phyloP scores from a whole-genome alignment of 2,329 filamentous ascomycete species.

The Xylaria arbuscula region DNA sequence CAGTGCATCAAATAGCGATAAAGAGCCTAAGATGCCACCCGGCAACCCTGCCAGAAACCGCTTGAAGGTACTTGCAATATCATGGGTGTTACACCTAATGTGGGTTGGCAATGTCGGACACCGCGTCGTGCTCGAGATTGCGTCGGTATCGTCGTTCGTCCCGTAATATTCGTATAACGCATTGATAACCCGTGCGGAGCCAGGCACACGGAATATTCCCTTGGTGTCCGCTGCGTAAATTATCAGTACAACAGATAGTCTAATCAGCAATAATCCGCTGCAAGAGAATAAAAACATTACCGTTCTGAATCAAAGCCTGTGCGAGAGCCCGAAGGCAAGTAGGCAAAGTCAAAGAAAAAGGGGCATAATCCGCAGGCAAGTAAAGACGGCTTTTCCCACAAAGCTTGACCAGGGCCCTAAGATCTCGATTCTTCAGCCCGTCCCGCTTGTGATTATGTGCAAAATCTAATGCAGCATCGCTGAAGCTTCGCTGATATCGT shows the following conservation, averaged over 20 bases:
- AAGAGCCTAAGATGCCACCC: constrained; percentile 73
- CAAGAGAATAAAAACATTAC: constrained; percentile 48
- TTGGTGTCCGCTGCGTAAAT: constrained; percentile 55
- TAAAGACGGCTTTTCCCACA: constrained; percentile 72
- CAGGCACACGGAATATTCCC: constrained; percentile 73
- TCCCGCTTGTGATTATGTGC: constrained; percentile 57
- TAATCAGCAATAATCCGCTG: neutral
- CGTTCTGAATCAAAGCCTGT: constrained; percentile 71
- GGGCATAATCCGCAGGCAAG: constrained; percentile 68
- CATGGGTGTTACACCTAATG: constrained; percentile 69
- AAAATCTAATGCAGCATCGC: constrained; percentile 63
- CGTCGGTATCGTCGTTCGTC: constrained; percentile 58
- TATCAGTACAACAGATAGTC: constrained; percentile 36
- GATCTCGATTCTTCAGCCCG: constrained; percentile 60
- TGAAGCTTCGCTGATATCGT: constrained; percentile 64
- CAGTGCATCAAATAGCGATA: constrained; percentile 70
- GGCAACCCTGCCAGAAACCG: constrained; percentile 71
- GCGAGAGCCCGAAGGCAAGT: constrained; percentile 74
- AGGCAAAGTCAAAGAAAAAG: constrained; percentile 67
- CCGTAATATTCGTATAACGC: constrained; percentile 74
- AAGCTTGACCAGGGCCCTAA: constrained; percentile 70
- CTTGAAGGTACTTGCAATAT: constrained; percentile 76
- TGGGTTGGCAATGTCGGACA: constrained; percentile 69
- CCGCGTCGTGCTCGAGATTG: constrained; percentile 68
- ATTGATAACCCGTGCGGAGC: constrained; percentile 66